Percentiles rank a stretch among this genome's conserved stretches.
Evolutionary conservation across 768 basidiomycete species (phyloP).

Genomic region (Pisolithus orientalis): DNA sequence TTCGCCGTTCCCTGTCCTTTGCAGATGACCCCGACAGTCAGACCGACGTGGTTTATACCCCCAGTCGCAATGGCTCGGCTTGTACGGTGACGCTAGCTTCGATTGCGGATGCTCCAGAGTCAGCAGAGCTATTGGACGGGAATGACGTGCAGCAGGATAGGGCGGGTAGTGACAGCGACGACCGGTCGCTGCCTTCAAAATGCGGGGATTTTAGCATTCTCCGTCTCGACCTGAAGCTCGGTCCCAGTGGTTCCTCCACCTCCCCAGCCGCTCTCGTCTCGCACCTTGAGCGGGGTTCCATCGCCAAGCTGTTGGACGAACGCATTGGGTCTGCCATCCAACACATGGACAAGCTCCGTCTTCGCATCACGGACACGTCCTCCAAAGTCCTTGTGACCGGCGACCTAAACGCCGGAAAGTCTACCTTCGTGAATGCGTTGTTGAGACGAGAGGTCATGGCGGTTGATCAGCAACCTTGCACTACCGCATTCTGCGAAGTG

Average conservation of each 20-base stretch:
- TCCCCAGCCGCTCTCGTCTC: conserved; percentile 72
- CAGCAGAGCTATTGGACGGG: conserved; percentile 13
- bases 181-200: conserved; percentile 36
- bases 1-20: conserved; percentile 73
- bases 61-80: conserved; percentile 41
- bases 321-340: conserved; percentile 66
- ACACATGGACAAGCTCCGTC: conserved; percentile 80
- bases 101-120: conserved; percentile 42
- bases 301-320: conserved; percentile 86
- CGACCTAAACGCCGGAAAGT: conserved; percentile 97
- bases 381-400: conserved; percentile 98
- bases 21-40: conserved; percentile 71
- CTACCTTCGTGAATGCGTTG: conserved; percentile 95
- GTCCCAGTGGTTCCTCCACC: conserved; percentile 58
- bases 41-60: conserved; percentile 58
- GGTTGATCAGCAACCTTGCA: conserved; percentile 96
- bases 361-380: conserved; percentile 84
- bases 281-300: conserved; percentile 88
- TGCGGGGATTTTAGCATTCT: conserved; percentile 76
- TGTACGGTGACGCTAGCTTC: conserved; percentile 57
- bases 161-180: conserved; percentile 21
- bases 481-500: conserved; percentile 95
- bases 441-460: conserved; percentile 91
- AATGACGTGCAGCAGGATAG: conserved; percentile 8
- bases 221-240: conserved; percentile 89